A percentile compares a stretch with the other conserved stretches of the same genome.
Conservation (phyloP, 75 land plant genomes). For the Gnetum montanum region DNA sequence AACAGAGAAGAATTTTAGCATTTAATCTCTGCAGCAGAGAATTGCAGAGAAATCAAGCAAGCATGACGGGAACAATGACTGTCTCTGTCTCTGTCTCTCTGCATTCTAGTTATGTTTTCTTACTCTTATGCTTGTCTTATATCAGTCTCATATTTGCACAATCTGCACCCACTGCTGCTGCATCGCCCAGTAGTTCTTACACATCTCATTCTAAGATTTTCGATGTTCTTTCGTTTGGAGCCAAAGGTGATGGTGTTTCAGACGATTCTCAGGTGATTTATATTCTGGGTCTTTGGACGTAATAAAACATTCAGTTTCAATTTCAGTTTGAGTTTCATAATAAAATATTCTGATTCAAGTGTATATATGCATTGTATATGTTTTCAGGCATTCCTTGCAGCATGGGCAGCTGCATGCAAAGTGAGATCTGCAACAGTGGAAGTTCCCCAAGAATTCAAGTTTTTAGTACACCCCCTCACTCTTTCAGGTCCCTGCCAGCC, state of each 20-base stretch:
- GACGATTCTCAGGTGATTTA: conserved; percentile 55
- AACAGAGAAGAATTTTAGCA: no score
- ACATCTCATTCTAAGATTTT: conserved; percentile 13
- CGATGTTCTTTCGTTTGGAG: conserved; percentile 46
- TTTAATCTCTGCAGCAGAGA: no score
- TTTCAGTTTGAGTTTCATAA: background rate
- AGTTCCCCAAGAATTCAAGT: conserved; percentile 25
- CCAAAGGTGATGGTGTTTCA: conserved; percentile 45
- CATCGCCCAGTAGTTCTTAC: background rate
- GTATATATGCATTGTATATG: background rate
- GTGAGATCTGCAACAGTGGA: conserved; percentile 14
- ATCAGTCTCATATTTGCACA: no score
- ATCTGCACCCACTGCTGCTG: no score
- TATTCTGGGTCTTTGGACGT: no score
- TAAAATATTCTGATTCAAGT: background rate
- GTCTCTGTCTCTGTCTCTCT: no score
- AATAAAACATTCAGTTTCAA: background rate
- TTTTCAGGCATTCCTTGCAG: conserved; percentile 25
- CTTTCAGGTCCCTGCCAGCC: conserved; percentile 32
- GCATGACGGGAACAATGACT: no score
- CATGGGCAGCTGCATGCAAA: conserved; percentile 30
- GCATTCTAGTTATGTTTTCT: no score
- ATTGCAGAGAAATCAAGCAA: no score
- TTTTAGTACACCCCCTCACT: conserved; percentile 20
- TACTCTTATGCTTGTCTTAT: no score